phyloP scores from a whole-genome alignment of 805 yeast species.

The Starmerella kuoi region DNA sequence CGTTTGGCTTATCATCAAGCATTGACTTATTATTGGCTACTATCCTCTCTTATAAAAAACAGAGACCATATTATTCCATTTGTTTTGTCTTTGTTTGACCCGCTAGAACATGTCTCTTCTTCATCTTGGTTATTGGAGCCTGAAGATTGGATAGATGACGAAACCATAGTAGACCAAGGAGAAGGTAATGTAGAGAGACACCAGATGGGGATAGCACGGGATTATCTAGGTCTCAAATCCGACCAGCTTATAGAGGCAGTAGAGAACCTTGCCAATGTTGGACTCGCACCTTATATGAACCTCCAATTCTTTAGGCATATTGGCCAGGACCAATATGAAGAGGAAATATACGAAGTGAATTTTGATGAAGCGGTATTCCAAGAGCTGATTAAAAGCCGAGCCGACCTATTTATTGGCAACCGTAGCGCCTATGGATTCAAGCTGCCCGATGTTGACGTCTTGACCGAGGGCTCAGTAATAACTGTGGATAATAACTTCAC shows the following conservation, averaged over 20 bases:
- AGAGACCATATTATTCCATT: neutral
- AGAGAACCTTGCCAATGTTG: neutral
- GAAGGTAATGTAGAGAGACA: no score
- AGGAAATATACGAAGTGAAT: slow-evolving; percentile 2
- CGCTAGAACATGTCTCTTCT: no score
- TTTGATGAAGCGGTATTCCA: slow-evolving; percentile 2
- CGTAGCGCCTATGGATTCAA: slow-evolving; percentile 7
- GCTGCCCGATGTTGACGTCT: slow-evolving; percentile 7
- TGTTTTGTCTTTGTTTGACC: neutral
- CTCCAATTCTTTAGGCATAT: slow-evolving; percentile 7
- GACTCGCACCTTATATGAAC: slow-evolving; percentile 6
- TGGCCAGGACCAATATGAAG: neutral
- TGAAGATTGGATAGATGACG: no score
- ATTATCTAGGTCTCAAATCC: neutral
- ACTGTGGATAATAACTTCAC: neutral
- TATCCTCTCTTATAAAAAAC: neutral
- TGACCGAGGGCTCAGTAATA: neutral
- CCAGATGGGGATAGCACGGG: neutral
- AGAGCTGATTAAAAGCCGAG: slow-evolving; percentile 9
- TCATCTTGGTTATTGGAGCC: no score
- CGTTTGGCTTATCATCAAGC: slow-evolving; percentile 29
- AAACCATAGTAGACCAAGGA: no score
- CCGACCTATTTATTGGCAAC: slow-evolving; percentile 12
- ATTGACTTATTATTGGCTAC: slow-evolving; percentile 21
- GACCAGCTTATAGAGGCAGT: neutral